Percentiles rank a stretch among this genome's conserved stretches.
Evolutionary conservation across 2,329 filamentous ascomycete species (phyloP).

Genomic region (Pseudogymnoascus sp.): DNA sequence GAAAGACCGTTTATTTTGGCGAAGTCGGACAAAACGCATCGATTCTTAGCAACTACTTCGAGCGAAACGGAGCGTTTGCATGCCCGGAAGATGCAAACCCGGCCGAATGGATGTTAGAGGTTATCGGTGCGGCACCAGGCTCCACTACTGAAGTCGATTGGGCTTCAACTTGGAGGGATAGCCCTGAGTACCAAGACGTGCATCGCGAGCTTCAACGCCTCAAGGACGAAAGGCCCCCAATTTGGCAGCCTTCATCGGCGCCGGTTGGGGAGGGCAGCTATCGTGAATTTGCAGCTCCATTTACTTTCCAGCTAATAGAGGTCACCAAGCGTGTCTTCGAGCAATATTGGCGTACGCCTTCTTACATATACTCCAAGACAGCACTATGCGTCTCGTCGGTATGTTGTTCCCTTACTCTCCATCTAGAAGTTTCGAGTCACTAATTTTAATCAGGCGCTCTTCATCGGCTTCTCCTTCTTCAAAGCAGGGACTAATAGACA

Average conservation of each 20-base stretch:
- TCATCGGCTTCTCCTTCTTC: constrained; percentile 58
- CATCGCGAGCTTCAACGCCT: constrained; percentile 56
- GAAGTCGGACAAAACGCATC: constrained; percentile 52
- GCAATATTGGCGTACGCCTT: constrained; percentile 54
- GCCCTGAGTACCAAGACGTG: constrained; percentile 48
- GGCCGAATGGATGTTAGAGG: constrained; percentile 34
- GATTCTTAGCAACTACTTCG: constrained; percentile 45
- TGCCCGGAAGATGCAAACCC: constrained; percentile 46
- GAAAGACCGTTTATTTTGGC: constrained; percentile 63
- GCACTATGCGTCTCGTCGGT: constrained; percentile 49
- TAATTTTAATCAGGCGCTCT: constrained; percentile 36
- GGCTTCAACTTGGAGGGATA: constrained; percentile 65
- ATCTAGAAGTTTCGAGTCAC: background rate
- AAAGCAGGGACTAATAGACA: constrained; percentile 44
- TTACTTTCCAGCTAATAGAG: constrained; percentile 54
- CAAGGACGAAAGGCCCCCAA: constrained; percentile 35
- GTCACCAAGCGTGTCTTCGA: constrained; percentile 56
- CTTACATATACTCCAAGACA: constrained; percentile 41
- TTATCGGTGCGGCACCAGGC: constrained; percentile 36
- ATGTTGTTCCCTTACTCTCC: background rate
- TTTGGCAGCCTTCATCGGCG: constrained; percentile 43
- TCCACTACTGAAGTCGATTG: constrained; percentile 47
- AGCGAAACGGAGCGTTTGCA: constrained; percentile 43
- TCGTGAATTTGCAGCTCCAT: constrained; percentile 64
- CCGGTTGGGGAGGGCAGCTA: constrained; percentile 40